Conservation (phyloP, 2,329 filamentous ascomycete genomes). For the Cladobotryum protrusum region DNA sequence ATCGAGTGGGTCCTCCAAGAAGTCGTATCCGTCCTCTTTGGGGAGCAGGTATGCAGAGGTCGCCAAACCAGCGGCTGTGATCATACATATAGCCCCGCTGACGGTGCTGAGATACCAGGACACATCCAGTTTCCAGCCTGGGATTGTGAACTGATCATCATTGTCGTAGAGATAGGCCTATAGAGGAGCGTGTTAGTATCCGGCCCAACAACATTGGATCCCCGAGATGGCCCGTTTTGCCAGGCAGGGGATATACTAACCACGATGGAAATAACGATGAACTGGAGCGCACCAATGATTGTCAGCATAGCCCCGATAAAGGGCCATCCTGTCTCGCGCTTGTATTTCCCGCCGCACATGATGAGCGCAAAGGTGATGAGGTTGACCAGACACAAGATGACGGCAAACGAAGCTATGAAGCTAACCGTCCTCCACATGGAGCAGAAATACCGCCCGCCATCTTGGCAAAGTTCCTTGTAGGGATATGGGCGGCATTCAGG, state of each 20-base stretch:
- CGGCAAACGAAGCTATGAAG: slow-evolving; percentile 79
- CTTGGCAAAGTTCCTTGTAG: slow-evolving; percentile 27
- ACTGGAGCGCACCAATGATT: slow-evolving; percentile 61
- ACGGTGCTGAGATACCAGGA: slow-evolving; percentile 67
- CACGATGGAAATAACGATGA: slow-evolving; percentile 74
- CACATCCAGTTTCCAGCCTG: slow-evolving; percentile 72
- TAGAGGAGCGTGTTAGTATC: not conserved
- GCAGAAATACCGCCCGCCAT: slow-evolving; percentile 67
- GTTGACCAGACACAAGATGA: slow-evolving; percentile 74
- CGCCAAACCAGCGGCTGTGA: slow-evolving; percentile 53
- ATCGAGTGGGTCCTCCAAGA: slow-evolving; percentile 40
- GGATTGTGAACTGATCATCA: slow-evolving; percentile 72
- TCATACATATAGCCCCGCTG: slow-evolving; percentile 47
- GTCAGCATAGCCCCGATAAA: slow-evolving; percentile 61
- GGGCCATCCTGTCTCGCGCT: slow-evolving; percentile 78
- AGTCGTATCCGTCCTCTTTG: slow-evolving; percentile 80
- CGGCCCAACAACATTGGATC: too few species aligned
- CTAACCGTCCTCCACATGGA: slow-evolving; percentile 84
- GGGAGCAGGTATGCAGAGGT: slow-evolving; percentile 65
- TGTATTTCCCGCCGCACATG: slow-evolving; percentile 69
- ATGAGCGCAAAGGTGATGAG: slow-evolving; percentile 76
- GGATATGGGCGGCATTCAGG: slow-evolving; percentile 47
- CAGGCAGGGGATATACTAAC: slow-evolving; percentile 45
- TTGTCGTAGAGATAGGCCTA: slow-evolving; percentile 82
- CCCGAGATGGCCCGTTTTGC: not conserved